Percentiles rank a stretch among this genome's conserved stretches.
These are phyloP conservation scores for Mucor sp. DNA, from an alignment of 371 early-diverging fungal genomes.

Conservation along the genomic window DNA sequence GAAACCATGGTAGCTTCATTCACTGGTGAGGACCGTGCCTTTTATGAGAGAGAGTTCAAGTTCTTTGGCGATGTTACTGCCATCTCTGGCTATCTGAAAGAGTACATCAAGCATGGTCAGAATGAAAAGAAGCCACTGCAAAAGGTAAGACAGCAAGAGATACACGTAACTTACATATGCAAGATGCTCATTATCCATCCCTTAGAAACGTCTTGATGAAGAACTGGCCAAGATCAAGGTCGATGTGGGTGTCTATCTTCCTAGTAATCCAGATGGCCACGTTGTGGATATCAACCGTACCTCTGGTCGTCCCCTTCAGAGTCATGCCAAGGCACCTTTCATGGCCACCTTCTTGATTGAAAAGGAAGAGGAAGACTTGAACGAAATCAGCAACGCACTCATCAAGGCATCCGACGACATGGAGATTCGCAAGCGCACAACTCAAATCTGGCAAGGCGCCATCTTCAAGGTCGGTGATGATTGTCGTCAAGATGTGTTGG, in stretches of 20 bases:
- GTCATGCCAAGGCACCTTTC: constrained; percentile 99
- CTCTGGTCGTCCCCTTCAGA: constrained; percentile 96
- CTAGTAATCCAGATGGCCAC: constrained; percentile 95
- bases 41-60: constrained; percentile 92
- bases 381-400: constrained; percentile 9
- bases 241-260: constrained; percentile 97
- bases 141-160: constrained; percentile 40
- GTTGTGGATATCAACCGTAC: constrained; percentile 95
- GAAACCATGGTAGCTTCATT: constrained; percentile 75
- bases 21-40: constrained; percentile 85
- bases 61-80: constrained; percentile 96
- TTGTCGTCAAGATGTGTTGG: constrained; percentile 98
- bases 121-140: constrained; percentile 91
- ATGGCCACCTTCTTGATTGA: constrained; percentile 98
- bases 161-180: no score
- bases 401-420: constrained; percentile 10
- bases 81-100: constrained; percentile 97
- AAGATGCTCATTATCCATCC: no score
- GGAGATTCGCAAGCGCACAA: constrained; percentile 21
- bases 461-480: constrained; percentile 99
- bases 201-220: constrained; percentile 80
- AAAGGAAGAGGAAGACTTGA: constrained; percentile 54
- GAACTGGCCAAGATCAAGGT: constrained; percentile 94
- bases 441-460: constrained; percentile 70
- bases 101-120: constrained; percentile 91